Base-by-base conservation (phyloP, 176 grass and related monocot genomes). In the Eragrostis nindensis region DNA sequence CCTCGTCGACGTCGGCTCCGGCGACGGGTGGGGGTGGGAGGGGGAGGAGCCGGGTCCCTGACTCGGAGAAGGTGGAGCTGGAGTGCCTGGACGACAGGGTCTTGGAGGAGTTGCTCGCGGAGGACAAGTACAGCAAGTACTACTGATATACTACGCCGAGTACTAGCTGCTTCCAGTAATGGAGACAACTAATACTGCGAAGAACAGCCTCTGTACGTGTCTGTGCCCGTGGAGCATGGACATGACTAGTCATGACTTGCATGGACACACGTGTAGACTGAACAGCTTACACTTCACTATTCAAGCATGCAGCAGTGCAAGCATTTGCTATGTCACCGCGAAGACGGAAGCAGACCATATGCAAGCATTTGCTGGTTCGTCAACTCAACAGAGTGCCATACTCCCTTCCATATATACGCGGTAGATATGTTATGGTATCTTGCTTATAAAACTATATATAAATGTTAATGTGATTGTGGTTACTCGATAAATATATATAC, bases 11-110 rank as follows among this genome's bases (percentile, higher is more conserved):
- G 16, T 66, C 90, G 26, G 86, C 84, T 29, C 39, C 83, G 32
- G 71, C 83, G 65, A n/a, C 45, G 17, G 11, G 17, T 5, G n/a
- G n/a, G n/a, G n/a, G n/a, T n/a, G 32, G 1, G 2, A 15, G 39
- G 19, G 8, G 63, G 30, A 30, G 38, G 8, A 5, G 47, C 19
- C 53, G 48, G 4, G 5, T 46, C 44, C 43, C 17, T 1, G 85
- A 89, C 54, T 61, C 39, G 29, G 84, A 79, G 56, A 77, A 87
- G 75, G 55, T 97, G 18, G 94, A 97, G 77, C 83, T 97, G 43
- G 88, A 93, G 84, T 92, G 39, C 85, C 76, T 97, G 0, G 94
- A 92, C 42, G 68, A 89, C 70, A 92, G 86, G 73, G 60, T 93
- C 55, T 29, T 97, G 21, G 94, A 97, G 8, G 88, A 93, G 19